Conservation (phyloP, 2,329 filamentous ascomycete genomes). For the Periconia sp. region DNA sequence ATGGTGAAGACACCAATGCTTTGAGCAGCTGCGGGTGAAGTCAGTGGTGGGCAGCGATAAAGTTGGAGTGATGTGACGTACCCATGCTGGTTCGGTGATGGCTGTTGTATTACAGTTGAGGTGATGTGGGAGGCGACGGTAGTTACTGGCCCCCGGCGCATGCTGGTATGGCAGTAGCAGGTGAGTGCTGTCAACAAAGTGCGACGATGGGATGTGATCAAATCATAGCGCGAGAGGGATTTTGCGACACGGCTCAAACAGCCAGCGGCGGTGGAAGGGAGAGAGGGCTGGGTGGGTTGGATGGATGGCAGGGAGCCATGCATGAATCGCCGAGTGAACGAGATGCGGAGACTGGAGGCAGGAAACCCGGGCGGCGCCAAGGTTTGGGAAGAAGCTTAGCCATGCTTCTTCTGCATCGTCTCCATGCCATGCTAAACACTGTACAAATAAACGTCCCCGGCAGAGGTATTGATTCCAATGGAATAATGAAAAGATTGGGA, state of each 20-base stretch:
- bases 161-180: conserved; percentile 6
- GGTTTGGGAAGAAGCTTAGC: conserved; percentile 21
- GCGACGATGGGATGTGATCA: neutral
- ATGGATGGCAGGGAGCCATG: neutral
- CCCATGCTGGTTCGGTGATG: conserved; percentile 36
- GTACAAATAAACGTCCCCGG: too few relatives aligned
- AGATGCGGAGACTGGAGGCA: conserved; percentile 23
- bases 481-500: too few relatives aligned
- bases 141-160: conserved; percentile 12
- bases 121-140: conserved; percentile 6
- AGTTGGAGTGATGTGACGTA: conserved; percentile 30
- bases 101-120: conserved; percentile 12
- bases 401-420: conserved; percentile 23
- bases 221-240: conserved; percentile 3
- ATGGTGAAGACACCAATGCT: conserved; percentile 40
- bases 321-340: neutral
- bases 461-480: too few relatives aligned
- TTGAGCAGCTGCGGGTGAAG: conserved; percentile 31
- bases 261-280: neutral
- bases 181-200: neutral
- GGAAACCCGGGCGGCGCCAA: conserved; percentile 14
- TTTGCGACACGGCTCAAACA: neutral
- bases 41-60: conserved; percentile 11
- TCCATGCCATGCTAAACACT: too few relatives aligned
- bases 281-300: neutral